Evolutionary conservation across 2,329 filamentous ascomycete species (phyloP), one percentile per base, ranked within the genome.

Genomic region (Calonectria hongkongensis): DNA sequence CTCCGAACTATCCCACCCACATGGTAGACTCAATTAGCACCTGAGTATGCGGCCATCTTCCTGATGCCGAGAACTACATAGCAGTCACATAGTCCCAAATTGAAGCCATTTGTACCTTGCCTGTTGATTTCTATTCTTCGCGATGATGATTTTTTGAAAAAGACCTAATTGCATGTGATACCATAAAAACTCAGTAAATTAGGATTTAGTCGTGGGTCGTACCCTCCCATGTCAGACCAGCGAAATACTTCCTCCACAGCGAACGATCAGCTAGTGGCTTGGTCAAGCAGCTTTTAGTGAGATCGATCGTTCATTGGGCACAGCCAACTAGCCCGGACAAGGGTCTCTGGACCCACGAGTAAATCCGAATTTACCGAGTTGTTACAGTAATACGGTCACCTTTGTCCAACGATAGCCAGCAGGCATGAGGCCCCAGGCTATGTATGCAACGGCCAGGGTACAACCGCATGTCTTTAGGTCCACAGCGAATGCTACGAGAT

Each of bases 61-160:
- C 9, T 54, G 50, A 21, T 33, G 28, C 50, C 50, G 28, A 54
- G 13, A 54, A 33, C 16, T 54, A 33, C 28, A 54, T 54, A 54
- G 50, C 27, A 54, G 50, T 54, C 27, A 33, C 16, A 54, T 54
- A 54, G 50, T 54, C 50, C 13, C 13, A n/a, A 54, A 36, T 51
- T 54, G 28, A 28, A 54, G 7, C 28, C 50, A 2, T 8, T 33
- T 54, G 28, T n/a, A 6, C 28, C 3, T 54, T 54, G 28, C 50
- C 28, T 54, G 50, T 12, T 33, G 16, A 33, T 21, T 54, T n/a
- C 50, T 33, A 3, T 33, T 18, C 15, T 13, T 33, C 27, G 27
- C 7, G 15, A n/a, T 33, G 50, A 33, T 54, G 27, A n/a, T 4
- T 13, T 33, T 54, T 18, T 54, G 27, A 54, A 54, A n/a, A 54